These are phyloP conservation scores for Polysphondylium violaceum DNA, from an alignment of 78 protist species.

Conservation along the genomic window DNA sequence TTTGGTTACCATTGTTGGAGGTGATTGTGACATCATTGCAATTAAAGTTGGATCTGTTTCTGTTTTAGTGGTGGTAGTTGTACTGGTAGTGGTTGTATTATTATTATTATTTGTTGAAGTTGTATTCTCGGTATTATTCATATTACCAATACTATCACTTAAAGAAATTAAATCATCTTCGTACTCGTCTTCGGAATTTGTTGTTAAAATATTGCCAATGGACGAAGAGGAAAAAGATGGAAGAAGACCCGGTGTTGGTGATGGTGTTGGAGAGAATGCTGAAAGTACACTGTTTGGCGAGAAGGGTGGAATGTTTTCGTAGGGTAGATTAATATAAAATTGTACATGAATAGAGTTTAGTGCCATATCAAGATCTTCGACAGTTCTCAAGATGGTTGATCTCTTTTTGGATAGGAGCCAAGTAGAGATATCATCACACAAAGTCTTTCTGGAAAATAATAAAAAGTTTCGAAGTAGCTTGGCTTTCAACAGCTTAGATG, in stretches of 20 bases:
- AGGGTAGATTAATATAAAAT: conserved; percentile 60
- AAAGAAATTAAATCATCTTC: no score
- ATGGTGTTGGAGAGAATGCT: conserved; percentile 18
- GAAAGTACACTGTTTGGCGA: conserved; percentile 5
- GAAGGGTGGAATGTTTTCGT: conserved; percentile 22
- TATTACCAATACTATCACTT: not conserved
- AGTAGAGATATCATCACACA: not conserved
- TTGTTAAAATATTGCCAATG: not conserved
- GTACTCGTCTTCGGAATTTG: not conserved
- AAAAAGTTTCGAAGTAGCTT: conserved; percentile 59
- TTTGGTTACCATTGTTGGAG: conserved; percentile 43
- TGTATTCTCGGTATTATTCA: not conserved
- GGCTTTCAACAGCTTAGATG: conserved; percentile 25
- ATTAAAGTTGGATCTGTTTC: not conserved
- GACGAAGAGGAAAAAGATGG: not conserved
- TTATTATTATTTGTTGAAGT: no score
- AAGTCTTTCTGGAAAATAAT: conserved; percentile 44
- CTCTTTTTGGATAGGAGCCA: conserved; percentile 25
- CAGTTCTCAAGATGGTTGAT: conserved; percentile 59
- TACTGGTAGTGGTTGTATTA: not conserved
- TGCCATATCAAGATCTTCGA: conserved; percentile 72
- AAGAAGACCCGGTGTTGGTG: not conserved
- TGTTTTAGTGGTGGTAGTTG: not conserved
- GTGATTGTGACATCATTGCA: not conserved
- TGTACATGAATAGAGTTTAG: conserved; percentile 72